Conservation (phyloP, 2,329 filamentous ascomycete genomes). For the Fusarium sp. region DNA sequence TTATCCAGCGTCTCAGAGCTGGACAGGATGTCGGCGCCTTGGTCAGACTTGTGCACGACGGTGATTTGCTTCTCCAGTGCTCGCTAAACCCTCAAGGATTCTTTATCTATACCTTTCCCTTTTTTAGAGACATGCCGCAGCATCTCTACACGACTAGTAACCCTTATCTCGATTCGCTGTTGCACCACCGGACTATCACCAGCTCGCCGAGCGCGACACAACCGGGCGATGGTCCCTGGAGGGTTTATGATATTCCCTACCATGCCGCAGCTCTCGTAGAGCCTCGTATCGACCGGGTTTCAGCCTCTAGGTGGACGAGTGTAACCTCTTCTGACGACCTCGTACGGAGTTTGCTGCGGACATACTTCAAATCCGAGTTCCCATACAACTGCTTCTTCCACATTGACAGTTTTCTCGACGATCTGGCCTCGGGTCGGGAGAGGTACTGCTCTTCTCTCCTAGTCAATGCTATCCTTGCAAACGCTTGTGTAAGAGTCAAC, state of each 20-base stretch:
- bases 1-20: background rate
- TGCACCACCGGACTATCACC: background rate
- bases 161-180: background rate
- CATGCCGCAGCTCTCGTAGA: background rate
- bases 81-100: background rate
- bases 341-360: background rate
- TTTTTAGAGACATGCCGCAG: background rate
- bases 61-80: background rate
- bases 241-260: background rate
- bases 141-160: background rate
- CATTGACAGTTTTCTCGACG: background rate
- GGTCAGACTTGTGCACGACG: background rate
- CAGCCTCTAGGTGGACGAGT: background rate
- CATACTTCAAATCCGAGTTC: background rate
- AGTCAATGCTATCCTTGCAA: background rate
- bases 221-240: background rate
- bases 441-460: background rate
- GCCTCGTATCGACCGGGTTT: background rate
- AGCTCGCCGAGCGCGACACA: background rate
- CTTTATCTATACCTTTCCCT: background rate
- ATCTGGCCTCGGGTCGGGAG: background rate
- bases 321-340: background rate
- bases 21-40: background rate
- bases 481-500: background rate
- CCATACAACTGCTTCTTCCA: background rate